Evolutionary conservation across 2,329 filamentous ascomycete genomes (phyloP).

Genomic region (Fusarium circinatum): DNA sequence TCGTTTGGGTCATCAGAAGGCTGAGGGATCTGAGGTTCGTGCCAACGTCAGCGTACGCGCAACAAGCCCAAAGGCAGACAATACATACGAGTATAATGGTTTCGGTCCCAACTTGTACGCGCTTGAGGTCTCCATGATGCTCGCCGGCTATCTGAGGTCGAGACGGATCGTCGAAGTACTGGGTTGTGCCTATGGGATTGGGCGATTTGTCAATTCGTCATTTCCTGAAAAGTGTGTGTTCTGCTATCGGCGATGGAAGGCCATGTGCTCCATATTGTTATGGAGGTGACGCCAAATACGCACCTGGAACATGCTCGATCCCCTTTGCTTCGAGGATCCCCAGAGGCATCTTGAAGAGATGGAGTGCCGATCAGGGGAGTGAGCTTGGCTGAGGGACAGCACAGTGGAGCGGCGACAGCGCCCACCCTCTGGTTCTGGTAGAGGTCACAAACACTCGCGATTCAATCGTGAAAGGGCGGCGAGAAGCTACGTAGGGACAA

Average conservation of each 20-base stretch:
- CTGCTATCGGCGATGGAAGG: not conserved
- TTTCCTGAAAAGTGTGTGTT: not conserved
- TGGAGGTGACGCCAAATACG: constrained; percentile 34
- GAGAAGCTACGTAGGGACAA: not conserved
- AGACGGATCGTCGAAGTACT: constrained; percentile 70
- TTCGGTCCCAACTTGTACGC: constrained; percentile 71
- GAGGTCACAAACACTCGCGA: not conserved
- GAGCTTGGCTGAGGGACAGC: constrained; percentile 9
- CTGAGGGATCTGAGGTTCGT: constrained; percentile 69
- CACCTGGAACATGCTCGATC: constrained; percentile 80
- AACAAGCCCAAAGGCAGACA: not conserved
- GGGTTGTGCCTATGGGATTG: constrained; percentile 62
- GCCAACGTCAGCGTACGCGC: constrained; percentile 20
- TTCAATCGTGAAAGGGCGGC: not conserved
- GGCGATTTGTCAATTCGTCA: constrained; percentile 23
- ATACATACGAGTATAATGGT: constrained; percentile 82
- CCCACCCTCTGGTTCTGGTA: constrained; percentile 7
- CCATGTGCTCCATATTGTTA: not conserved
- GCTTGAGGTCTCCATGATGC: constrained; percentile 69
- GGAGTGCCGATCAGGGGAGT: constrained; percentile 7
- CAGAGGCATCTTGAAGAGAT: constrained; percentile 56
- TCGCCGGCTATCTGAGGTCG: constrained; percentile 56
- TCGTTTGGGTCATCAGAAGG: constrained; percentile 93
- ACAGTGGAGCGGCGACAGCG: constrained; percentile 24
- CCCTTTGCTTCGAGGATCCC: constrained; percentile 76